phyloP scores from a whole-genome alignment of 495 filamentous ascomycete species.

The Hypoxylon fuscum region DNA sequence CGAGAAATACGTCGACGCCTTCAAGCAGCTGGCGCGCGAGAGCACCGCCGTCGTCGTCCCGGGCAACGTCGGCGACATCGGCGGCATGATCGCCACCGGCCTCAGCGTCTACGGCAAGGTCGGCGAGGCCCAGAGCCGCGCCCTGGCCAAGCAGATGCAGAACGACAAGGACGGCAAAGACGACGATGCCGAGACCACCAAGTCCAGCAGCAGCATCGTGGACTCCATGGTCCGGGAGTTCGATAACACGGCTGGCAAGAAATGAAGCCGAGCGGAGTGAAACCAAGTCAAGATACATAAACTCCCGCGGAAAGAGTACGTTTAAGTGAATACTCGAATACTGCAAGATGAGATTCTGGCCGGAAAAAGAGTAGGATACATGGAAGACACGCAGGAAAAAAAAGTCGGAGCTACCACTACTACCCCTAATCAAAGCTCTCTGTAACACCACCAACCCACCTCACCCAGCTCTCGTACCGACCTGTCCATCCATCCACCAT shows the following conservation, averaged over 20 bases:
- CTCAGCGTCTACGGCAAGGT: constrained; percentile 97
- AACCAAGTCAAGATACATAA: too few species aligned
- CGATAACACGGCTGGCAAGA: constrained; percentile 41
- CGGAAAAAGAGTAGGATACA: not conserved
- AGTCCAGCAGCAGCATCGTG: constrained; percentile 41
- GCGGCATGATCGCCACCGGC: constrained; percentile 95
- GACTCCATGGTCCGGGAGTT: constrained; percentile 51
- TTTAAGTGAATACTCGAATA: too few species aligned
- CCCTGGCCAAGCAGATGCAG: constrained; percentile 64
- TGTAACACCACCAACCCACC: constrained; percentile 2
- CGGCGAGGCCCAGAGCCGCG: constrained; percentile 79
- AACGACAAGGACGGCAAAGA: constrained; percentile 36
- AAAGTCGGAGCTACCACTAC: not conserved
- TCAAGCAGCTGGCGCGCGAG: constrained; percentile 89
- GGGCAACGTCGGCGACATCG: constrained; percentile 96
- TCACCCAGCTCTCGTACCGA: constrained; percentile 1
- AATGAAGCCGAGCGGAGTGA: constrained; percentile 22
- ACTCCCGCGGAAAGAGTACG: too few species aligned
- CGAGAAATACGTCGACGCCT: constrained; percentile 98
- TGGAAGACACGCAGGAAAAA: not conserved
- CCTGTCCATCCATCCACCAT: too few species aligned
- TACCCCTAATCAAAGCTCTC: too few species aligned
- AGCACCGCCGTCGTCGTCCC: constrained; percentile 94
- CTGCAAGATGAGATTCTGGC: too few species aligned
- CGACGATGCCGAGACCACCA: constrained; percentile 26